phyloP scores from a whole-genome alignment of 75 land plant species.

The Sequoiadendron giganteum region DNA sequence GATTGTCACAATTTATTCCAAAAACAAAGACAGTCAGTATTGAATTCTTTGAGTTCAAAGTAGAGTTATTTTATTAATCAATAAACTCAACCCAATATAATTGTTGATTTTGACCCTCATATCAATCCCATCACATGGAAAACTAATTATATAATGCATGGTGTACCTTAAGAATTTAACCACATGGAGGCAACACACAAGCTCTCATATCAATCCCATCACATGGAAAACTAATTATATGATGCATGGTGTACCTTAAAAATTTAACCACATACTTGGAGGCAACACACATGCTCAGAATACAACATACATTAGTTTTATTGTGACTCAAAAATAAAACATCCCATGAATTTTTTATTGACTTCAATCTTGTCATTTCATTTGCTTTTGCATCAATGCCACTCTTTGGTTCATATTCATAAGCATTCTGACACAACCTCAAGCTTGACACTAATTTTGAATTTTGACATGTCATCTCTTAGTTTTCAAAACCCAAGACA shows the following conservation, averaged over 20 bases:
- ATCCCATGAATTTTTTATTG: background rate
- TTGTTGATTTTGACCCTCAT: background rate
- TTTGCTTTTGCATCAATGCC: background rate
- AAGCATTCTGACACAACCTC: background rate
- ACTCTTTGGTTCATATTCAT: background rate
- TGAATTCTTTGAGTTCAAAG: background rate
- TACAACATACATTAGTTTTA: background rate
- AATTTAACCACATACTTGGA: background rate
- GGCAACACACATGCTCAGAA: background rate
- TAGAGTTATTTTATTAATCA: background rate
- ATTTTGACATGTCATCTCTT: background rate
- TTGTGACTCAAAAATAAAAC: background rate
- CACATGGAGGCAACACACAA: background rate
- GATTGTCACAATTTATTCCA: background rate
- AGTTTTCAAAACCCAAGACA: background rate
- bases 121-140: background rate
- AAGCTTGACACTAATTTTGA: background rate
- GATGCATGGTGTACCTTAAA: too few relatives aligned
- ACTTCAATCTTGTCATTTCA: background rate
- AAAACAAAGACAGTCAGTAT: background rate
- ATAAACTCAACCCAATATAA: background rate
- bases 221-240: too few relatives aligned
- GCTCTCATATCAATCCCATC: too few relatives aligned
- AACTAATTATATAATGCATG: background rate
- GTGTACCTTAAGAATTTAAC: background rate